Percentiles rank a stretch among this genome's conserved stretches.
Evolutionary conservation across 306 rosid species (phyloP).

Genomic region (Quercus bicolor): DNA sequence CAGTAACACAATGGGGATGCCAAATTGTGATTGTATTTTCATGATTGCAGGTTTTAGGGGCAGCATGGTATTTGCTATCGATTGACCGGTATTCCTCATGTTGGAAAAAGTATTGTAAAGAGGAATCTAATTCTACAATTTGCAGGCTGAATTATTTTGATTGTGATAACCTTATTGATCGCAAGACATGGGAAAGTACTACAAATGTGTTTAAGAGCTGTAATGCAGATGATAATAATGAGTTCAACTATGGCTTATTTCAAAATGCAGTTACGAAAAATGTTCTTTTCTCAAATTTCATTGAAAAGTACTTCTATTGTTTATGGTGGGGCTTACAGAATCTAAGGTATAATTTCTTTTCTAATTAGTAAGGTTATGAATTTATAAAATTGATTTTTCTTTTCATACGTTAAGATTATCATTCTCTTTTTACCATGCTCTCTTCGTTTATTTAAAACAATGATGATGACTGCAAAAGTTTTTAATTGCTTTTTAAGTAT

Average conservation of each 20-base stretch:
- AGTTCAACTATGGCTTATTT: slow-evolving; percentile 74
- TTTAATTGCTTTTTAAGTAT: background rate
- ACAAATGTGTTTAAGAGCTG: slow-evolving; percentile 64
- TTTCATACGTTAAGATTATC: background rate
- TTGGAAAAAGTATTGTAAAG: slow-evolving; percentile 74
- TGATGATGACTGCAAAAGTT: background rate
- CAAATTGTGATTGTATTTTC: slow-evolving; percentile 11
- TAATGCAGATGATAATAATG: slow-evolving; percentile 36
- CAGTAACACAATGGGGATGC: background rate
- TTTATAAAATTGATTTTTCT: slow-evolving; percentile 20
- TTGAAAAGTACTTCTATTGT: slow-evolving; percentile 75
- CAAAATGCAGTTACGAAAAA: slow-evolving; percentile 52
- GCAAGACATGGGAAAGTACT: slow-evolving; percentile 49
- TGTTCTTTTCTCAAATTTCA: slow-evolving; percentile 63
- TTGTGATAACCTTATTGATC: slow-evolving; percentile 38
- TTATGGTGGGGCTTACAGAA: slow-evolving; percentile 99
- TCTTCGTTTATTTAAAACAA: too few species aligned
- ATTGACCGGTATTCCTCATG: slow-evolving; percentile 83
- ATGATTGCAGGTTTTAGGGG: slow-evolving; percentile 80
- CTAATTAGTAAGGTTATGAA: slow-evolving; percentile 5
- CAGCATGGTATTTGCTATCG: slow-evolving; percentile 93
- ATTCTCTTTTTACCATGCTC: background rate
- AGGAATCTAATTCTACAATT: slow-evolving; percentile 34
- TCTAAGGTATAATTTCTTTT: slow-evolving; percentile 58
- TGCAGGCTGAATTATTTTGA: slow-evolving; percentile 59